Evolutionary conservation across 768 basidiomycete genomes (phyloP).

Genomic region (Leccinum uliginosum): DNA sequence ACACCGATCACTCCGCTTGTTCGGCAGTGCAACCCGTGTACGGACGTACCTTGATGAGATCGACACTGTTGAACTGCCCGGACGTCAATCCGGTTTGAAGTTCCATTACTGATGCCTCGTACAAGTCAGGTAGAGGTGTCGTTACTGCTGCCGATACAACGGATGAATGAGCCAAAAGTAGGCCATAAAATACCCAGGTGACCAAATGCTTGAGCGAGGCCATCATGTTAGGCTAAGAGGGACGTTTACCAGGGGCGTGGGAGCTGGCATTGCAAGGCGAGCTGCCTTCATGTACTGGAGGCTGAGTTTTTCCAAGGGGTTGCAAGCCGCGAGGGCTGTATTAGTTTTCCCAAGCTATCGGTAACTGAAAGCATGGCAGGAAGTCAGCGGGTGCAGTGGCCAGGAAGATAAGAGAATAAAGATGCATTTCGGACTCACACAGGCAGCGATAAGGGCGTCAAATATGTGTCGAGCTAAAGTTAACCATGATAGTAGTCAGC

Average conservation of each 20-base stretch:
- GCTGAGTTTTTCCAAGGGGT: neutral
- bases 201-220: slow-evolving; percentile 4
- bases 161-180: slow-evolving; percentile 3
- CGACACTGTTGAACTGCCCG: slow-evolving; percentile 36
- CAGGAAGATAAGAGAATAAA: neutral
- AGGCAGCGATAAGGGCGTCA: neutral
- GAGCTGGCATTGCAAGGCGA: neutral
- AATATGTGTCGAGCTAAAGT: slow-evolving; percentile 1
- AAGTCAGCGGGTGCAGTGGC: slow-evolving; percentile 6
- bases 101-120: slow-evolving; percentile 38
- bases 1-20: neutral
- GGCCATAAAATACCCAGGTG: slow-evolving; percentile 4
- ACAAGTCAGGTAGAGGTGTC: slow-evolving; percentile 35
- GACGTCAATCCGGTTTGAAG: slow-evolving; percentile 35
- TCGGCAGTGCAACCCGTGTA: neutral
- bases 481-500: neutral
- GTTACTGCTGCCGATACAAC: slow-evolving; percentile 9
- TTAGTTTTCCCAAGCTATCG: slow-evolving; percentile 8
- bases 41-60: slow-evolving; percentile 35
- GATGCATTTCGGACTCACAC: neutral
- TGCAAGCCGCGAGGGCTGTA: neutral
- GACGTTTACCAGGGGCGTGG: neutral
- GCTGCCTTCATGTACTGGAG: slow-evolving; percentile 5
- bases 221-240: neutral
- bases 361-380: slow-evolving; percentile 1